Evolutionary conservation across 805 yeast species (phyloP), one percentile per base, ranked within the genome.

Genomic region (Henningerozyma blattae): DNA sequence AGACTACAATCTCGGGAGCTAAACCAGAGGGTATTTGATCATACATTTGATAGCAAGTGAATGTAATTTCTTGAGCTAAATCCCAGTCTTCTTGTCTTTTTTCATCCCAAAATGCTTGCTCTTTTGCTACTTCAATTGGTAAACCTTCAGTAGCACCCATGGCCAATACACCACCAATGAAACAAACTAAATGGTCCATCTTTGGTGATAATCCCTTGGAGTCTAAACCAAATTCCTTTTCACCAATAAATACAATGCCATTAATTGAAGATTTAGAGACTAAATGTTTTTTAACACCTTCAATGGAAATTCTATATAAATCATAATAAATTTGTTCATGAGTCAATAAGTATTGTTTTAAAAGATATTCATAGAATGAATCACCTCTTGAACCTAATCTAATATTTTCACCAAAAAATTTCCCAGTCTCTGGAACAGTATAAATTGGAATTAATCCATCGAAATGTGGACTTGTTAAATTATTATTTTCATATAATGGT

Each of bases 121-220:
- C 59, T 38, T 70, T 64, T 3, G 89, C 94, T 12, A 65, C 68
- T 17, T 71, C 48, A 1, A 77, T 58, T 19, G 62, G 51, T 15
- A 35, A 27, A 8, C 96, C 96, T 31, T 70, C 72, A 2, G 95
- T 87, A 13, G 95, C 93, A 18, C 95, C 95, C 34, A 85, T 59
- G 1, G 94, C 91, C 40, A 87, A 68, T 40, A 82, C 66, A 0
- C 95, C 95, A 36, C 95, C 94, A 50, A 82, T 72, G 57, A 85
- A 86, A 55, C 96, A 87, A 18, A 85, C 95, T 39, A 84, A 62
- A 58, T 87, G 95, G 52, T 87, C 95, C 94, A 87, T 83, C 51
- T 84, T 85, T 14, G 75, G 61, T 13, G 78, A 70, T 13, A 78
- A 54, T 3, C 63, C 58, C 15, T 15, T 18, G 0, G 79, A 76